Percentiles rank a stretch among this genome's conserved stretches.
phyloP scores from a whole-genome alignment of 768 basidiomycete species.

The Kwoniella heveanensis region DNA sequence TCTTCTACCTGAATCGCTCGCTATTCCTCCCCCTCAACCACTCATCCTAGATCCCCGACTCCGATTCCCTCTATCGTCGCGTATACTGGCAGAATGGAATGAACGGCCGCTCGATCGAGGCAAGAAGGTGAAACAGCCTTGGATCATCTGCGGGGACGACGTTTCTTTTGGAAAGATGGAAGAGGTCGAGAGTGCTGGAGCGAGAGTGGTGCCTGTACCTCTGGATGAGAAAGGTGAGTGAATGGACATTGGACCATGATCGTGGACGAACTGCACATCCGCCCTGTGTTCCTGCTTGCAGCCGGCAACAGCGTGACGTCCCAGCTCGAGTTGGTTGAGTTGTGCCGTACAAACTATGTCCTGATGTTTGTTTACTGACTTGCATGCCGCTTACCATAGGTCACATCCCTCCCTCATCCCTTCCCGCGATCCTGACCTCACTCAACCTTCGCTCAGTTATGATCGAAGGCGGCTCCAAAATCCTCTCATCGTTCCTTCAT shows the following conservation, averaged over 20 bases:
- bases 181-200: conserved; percentile 68
- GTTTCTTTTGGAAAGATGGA: conserved; percentile 56
- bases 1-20: conserved; percentile 37
- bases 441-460: conserved; percentile 75
- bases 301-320: too few relatives aligned
- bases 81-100: conserved; percentile 64
- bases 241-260: too few relatives aligned
- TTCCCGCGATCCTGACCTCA: conserved; percentile 63
- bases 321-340: too few relatives aligned
- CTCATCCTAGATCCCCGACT: conserved; percentile 78
- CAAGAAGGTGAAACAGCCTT: conserved; percentile 61
- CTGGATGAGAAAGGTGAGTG: conserved; percentile 58
- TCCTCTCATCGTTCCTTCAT: conserved; percentile 75
- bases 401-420: conserved; percentile 42
- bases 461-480: conserved; percentile 89
- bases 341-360: too few relatives aligned
- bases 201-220: conserved; percentile 63
- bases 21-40: conserved; percentile 63
- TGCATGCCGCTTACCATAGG: too few relatives aligned
- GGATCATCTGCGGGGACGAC: conserved; percentile 64
- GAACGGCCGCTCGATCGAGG: conserved; percentile 60
- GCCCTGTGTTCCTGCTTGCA: too few relatives aligned
- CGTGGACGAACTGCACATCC: too few relatives aligned
- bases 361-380: too few relatives aligned
- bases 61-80: conserved; percentile 62